Percentiles rank a stretch among this genome's conserved stretches.
Evolutionary conservation across 805 yeast genomes (phyloP).

Genomic region (Clavispora santaluciae): DNA sequence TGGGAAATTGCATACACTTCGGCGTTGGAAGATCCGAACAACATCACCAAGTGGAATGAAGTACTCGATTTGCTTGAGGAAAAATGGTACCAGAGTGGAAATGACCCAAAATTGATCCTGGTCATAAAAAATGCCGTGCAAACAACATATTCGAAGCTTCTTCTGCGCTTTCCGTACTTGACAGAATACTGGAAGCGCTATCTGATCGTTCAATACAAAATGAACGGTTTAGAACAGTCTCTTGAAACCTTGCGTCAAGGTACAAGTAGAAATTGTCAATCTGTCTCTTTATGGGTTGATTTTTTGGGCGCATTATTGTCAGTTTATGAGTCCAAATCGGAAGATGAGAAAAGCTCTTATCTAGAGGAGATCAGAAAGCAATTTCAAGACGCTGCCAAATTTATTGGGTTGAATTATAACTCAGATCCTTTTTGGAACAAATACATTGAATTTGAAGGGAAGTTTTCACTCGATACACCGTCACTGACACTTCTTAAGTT

Average conservation of each 20-base stretch:
- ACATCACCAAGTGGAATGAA: constrained; percentile 37
- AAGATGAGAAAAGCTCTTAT: background rate
- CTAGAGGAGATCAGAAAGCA: constrained; percentile 24
- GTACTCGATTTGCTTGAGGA: constrained; percentile 28
- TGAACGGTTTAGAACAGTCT: constrained; percentile 51
- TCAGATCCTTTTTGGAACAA: constrained; percentile 83
- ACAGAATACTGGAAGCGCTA: constrained; percentile 62
- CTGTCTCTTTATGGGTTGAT: constrained; percentile 67
- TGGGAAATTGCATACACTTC: constrained; percentile 12
- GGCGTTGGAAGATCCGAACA: constrained; percentile 20
- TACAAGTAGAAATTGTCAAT: constrained; percentile 46
- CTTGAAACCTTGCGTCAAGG: constrained; percentile 34
- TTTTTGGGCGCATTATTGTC: constrained; percentile 47
- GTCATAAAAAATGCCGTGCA: constrained; percentile 5
- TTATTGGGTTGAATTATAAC: constrained; percentile 67
- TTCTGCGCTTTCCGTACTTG: constrained; percentile 54
- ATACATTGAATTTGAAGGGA: constrained; percentile 48
- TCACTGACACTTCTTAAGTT: constrained; percentile 36
- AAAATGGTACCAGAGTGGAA: constrained; percentile 11
- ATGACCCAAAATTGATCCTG: background rate
- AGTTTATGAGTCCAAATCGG: constrained; percentile 1
- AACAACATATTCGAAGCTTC: constrained; percentile 24
- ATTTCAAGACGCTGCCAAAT: constrained; percentile 45
- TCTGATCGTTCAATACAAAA: constrained; percentile 49
- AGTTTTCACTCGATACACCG: constrained; percentile 15